Evolutionary conservation across 768 basidiomycete species (phyloP).

Genomic region (Mycena venus): DNA sequence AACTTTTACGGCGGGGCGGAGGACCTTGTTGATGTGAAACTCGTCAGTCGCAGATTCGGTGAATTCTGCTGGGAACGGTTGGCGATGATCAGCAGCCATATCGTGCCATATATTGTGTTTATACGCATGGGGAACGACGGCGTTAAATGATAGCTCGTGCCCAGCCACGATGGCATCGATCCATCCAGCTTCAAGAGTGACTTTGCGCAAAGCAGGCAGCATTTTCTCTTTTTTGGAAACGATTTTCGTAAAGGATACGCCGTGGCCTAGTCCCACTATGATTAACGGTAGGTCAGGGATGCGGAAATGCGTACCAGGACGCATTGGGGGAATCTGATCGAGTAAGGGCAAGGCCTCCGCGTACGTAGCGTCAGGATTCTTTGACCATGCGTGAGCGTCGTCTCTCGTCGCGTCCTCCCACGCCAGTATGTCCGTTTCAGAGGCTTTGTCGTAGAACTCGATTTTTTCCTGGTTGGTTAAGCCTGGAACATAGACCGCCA

Average conservation of each 20-base stretch:
- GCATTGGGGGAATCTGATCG: background rate
- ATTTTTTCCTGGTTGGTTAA: background rate
- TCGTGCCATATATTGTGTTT: background rate
- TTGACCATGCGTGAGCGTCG: no score
- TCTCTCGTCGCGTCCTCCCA: background rate
- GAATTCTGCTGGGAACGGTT: background rate
- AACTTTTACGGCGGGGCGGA: background rate
- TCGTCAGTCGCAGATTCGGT: no score
- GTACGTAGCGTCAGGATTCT: background rate
- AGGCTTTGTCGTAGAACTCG: background rate
- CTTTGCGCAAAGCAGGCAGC: slow-evolving; percentile 1
- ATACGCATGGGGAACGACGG: background rate
- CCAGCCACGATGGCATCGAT: background rate
- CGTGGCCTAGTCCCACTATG: background rate
- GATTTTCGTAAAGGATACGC: background rate
- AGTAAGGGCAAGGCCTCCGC: background rate
- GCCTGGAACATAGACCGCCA: background rate
- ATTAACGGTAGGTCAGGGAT: background rate
- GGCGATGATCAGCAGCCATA: background rate
- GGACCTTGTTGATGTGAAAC: background rate
- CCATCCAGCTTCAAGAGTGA: background rate
- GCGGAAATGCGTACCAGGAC: background rate
- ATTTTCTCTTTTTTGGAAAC: background rate
- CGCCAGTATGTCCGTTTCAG: background rate
- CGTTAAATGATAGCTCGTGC: background rate